phyloP scores from a whole-genome alignment of 768 basidiomycete species.

The Boletus rubescentipes region DNA sequence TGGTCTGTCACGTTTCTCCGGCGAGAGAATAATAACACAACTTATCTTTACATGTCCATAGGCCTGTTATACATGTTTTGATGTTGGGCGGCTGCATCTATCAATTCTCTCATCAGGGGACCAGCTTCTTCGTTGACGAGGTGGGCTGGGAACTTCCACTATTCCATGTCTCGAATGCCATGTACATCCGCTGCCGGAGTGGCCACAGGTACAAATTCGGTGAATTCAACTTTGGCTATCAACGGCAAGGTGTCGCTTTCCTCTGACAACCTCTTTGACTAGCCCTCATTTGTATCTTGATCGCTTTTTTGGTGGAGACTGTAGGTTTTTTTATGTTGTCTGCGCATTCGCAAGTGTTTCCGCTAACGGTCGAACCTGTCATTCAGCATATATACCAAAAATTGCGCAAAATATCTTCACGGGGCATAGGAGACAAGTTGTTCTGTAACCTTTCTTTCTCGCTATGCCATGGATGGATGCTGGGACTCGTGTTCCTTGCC shows the following conservation, averaged over 20 bases:
- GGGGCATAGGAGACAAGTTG: neutral
- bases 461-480: neutral
- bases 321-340: neutral
- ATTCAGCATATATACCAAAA: neutral
- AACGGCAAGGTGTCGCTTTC: neutral
- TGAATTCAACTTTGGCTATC: neutral
- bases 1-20: neutral
- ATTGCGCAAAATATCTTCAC: neutral
- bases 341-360: neutral
- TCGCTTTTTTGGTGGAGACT: neutral
- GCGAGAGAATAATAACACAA: no score
- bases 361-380: neutral
- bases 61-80: neutral
- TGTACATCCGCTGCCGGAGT: neutral
- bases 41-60: neutral
- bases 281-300: neutral
- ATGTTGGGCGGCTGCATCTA: neutral
- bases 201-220: neutral
- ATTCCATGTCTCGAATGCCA: neutral
- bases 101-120: neutral
- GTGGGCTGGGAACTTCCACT: neutral
- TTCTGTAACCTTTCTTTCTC: neutral
- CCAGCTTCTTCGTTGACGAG: neutral
- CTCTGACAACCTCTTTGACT: neutral
- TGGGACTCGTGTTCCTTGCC: neutral